Base-by-base conservation (phyloP, 1,284 basidiomycete species). In the Testicularia cyperi region DNA sequence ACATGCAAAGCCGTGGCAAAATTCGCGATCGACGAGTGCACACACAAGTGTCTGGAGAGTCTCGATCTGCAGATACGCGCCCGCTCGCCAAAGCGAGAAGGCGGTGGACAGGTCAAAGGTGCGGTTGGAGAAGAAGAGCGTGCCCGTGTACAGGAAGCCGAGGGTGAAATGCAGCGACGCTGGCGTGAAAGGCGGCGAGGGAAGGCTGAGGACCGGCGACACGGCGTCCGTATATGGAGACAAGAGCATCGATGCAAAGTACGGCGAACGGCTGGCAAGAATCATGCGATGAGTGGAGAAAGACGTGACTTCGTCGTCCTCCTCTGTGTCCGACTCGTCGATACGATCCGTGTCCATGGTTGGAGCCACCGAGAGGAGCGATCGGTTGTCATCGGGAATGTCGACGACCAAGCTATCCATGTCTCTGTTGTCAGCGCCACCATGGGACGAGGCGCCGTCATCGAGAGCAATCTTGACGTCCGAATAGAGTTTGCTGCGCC, bases 271-370 rank as follows among this genome's bases (percentile, higher is more conserved):
- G 4, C 90, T 90, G 35, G 86, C 86, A 35, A 97, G 86, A 49
- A 98, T 86, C 78, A 95, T 94, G 18, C 89, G 85, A 75, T 98
- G 94, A 1, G 89, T 86, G 0, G 89, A 87, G 77, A 97, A 96
- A 21, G 45, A 56, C 15, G 64, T 64, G 10, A 54, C 28, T 37
- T 64, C 64, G 28, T 69, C 66, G 23, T 65, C 65, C 19, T 65
- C 57, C 21, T 44, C 39, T n/a, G n/a, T n/a, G 6, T 56, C 58
- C 8, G 54, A 53, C 2, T 58, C 53, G 16, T 48, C 45, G 23
- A 45, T 40, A 21, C 32, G 31, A 27, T 45, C 48, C 6, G 52
- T 68, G 32, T 56, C 65, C 21, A 55, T 21, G n/a, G 52, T 64
- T 29, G 54, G 47, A 1, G 57, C 23, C 13, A 68, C 20, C 7